These are phyloP conservation scores for Amylocystis lapponica DNA, from an alignment of 768 basidiomycete species.

Conservation along the genomic window DNA sequence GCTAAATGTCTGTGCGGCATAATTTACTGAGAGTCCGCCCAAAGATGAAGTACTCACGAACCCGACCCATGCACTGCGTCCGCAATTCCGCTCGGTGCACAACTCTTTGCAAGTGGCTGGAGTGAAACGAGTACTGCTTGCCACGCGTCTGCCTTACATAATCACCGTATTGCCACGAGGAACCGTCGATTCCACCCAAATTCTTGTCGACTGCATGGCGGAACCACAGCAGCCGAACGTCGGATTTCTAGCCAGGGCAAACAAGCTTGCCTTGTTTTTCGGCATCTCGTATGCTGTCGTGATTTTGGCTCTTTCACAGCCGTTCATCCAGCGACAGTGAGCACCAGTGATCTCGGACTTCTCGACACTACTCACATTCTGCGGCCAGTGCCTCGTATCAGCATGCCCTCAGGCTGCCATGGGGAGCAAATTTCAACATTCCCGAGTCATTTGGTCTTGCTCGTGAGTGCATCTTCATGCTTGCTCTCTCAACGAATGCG, in stretches of 20 bases:
- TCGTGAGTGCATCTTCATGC: constrained; percentile 44
- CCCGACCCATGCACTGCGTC: too few species aligned
- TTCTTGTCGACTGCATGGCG: not conserved
- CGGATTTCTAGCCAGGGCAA: constrained; percentile 22
- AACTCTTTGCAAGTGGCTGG: too few species aligned
- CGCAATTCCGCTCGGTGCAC: too few species aligned
- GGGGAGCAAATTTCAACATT: constrained; percentile 51
- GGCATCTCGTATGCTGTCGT: constrained; percentile 49
- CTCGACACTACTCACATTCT: constrained; percentile 54
- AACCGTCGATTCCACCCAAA: too few species aligned
- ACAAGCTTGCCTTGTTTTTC: constrained; percentile 32
- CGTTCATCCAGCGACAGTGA: constrained; percentile 21
- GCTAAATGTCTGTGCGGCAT: too few species aligned
- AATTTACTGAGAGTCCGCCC: too few species aligned
- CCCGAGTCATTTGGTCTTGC: constrained; percentile 82
- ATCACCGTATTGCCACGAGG: too few species aligned
- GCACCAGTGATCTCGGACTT: constrained; percentile 30
- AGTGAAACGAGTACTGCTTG: too few species aligned
- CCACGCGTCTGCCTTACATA: too few species aligned
- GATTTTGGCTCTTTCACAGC: constrained; percentile 46
- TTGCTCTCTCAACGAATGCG: too few species aligned
- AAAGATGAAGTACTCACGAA: too few species aligned
- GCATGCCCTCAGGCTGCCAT: constrained; percentile 60
- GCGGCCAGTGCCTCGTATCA: constrained; percentile 54
- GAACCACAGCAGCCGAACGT: constrained; percentile 1